Evolutionary conservation across 352 stramenopile genomes (phyloP), one percentile per base, ranked within the genome.

Genomic region (Globisporangium iwayamae): DNA sequence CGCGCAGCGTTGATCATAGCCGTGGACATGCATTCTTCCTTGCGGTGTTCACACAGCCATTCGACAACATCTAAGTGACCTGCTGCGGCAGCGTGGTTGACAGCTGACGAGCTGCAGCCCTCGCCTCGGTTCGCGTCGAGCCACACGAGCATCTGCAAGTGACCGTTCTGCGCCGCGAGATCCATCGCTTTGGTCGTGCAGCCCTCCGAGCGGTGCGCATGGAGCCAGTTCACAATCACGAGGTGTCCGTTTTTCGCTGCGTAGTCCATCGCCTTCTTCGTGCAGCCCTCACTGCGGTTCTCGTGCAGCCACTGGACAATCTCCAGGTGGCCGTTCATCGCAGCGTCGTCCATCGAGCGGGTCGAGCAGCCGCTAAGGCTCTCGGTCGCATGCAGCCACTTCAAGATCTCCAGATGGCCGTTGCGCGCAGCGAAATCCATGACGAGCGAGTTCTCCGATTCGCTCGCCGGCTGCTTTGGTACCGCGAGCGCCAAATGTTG

Each of bases 381-480:
- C 53, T 72, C 57, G 14, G 75, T 82, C 38, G 69, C 72, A 65
- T 85, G 72, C 36, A 85, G 67, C 74, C 75, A 85, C 62, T 60
- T 75, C 57, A 85, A 77, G 63, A 91, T 91, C 67, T 90, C 82
- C 18, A 90, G 46, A 60, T 91, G 78, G 34, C 80, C 83, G 54
- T 85, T 87, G 64, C 72, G 65, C 10, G 80, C 80, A 18, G 83
- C 83, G 59, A 90, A 91, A 59, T 90, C 83, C 80, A 91, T 90
- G 34, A 88, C 79, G 16, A 90, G 72, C 74, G 74, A 77, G 60
- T 71, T 74, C 22, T 73, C 70, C 11, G 71, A 39, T 18, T 73
- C 62, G 50, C 43, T 62, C 63, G 59, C 67, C 18, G 51, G 51
- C 30, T 57, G 51, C 51, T 57, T 57, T 43, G 64, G 61, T 14